Conservation (phyloP, 768 basidiomycete genomes). For the Aureoboletus auriporus region DNA sequence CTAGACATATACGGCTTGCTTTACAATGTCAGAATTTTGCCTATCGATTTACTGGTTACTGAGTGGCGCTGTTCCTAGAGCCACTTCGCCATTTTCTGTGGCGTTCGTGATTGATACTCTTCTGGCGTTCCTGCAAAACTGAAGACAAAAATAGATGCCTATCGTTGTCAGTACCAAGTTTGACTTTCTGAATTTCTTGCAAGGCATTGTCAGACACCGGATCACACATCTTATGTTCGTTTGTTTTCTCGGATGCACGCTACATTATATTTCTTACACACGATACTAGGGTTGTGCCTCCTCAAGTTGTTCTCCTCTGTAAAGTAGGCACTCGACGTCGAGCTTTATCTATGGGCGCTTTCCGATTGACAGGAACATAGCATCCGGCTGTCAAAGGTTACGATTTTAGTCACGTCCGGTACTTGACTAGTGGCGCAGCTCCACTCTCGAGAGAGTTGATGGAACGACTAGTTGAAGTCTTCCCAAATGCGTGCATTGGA, state of each 20-base stretch:
- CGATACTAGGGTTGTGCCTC: conserved; percentile 38
- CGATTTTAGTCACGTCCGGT: conserved; percentile 37
- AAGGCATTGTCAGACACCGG: conserved; percentile 41
- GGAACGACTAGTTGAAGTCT: conserved; percentile 38
- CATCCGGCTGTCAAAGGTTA: conserved; percentile 39
- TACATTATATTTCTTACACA: background rate
- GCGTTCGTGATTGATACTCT: conserved; percentile 37
- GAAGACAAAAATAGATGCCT: conserved; percentile 39
- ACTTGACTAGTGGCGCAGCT: conserved; percentile 48
- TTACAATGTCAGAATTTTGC: conserved; percentile 41
- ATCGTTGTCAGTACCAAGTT: conserved; percentile 45
- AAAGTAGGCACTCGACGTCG: conserved; percentile 35
- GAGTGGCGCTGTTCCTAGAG: conserved; percentile 39
- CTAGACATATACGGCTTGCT: conserved; percentile 67
- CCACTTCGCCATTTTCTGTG: conserved; percentile 53
- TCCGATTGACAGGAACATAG: conserved; percentile 14
- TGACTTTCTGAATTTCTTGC: conserved; percentile 40
- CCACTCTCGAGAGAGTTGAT: conserved; percentile 54
- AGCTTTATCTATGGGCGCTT: background rate
- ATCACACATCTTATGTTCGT: conserved; percentile 43
- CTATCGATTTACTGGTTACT: background rate
- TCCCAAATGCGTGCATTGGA: conserved; percentile 52
- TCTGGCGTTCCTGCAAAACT: background rate
- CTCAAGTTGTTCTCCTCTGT: conserved; percentile 45
- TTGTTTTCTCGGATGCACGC: background rate